Conservation (phyloP, 192 early-diverging fungal genomes). For the Entophlyctis helioformis region DNA sequence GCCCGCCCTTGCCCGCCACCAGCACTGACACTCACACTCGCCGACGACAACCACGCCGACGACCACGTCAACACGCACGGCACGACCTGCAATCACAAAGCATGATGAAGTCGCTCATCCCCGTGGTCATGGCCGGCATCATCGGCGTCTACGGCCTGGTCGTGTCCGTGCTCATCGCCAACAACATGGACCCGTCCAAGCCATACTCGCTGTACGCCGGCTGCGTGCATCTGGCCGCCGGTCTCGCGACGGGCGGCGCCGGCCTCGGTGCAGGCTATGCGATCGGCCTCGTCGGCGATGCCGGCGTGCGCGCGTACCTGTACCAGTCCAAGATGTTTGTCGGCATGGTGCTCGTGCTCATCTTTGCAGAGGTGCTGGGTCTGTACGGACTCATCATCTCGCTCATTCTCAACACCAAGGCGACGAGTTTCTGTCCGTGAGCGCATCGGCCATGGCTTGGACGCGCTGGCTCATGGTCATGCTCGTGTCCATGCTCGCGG, state of each 20-base stretch:
- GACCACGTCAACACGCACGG: too few relatives aligned
- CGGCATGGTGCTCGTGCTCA: conserved; percentile 80
- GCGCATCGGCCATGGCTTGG: too few relatives aligned
- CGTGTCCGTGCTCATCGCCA: conserved; percentile 74
- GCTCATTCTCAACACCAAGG: conserved; percentile 95
- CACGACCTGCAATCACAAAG: too few relatives aligned
- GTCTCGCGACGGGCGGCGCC: conserved; percentile 82
- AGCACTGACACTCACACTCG: too few relatives aligned
- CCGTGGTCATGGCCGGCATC: conserved; percentile 91
- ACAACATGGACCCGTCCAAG: conserved; percentile 21
- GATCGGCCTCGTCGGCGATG: conserved; percentile 94
- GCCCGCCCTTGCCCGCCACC: too few relatives aligned
- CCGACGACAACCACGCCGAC: too few relatives aligned
- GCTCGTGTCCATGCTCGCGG: too few relatives aligned
- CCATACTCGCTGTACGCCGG: conserved; percentile 52
- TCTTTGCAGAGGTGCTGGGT: conserved; percentile 96
- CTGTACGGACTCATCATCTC: conserved; percentile 74
- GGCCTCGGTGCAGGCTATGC: conserved; percentile 94
- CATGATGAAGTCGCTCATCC: conserved; percentile 65
- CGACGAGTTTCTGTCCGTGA: too few relatives aligned
- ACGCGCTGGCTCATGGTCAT: too few relatives aligned
- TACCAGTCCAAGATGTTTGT: conserved; percentile 29
- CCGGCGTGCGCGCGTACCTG: conserved; percentile 68
- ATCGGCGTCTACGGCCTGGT: conserved; percentile 98
- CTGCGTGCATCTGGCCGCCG: conserved; percentile 89